Conservation (phyloP, 148 eudicot species). For the Cornus controversa region DNA sequence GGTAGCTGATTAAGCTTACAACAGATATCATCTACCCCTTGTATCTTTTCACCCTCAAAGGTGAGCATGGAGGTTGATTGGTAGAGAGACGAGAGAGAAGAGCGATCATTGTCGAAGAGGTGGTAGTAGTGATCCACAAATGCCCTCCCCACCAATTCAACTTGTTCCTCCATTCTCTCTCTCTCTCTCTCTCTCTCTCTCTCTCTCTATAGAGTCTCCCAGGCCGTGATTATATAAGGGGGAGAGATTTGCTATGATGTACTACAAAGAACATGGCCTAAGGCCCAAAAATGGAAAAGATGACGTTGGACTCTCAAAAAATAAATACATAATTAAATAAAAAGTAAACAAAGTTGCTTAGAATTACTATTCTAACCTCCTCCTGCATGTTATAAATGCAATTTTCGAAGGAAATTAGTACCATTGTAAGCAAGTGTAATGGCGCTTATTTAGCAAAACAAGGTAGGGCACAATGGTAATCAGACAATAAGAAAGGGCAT, state of each 20-base stretch:
- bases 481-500: slow-evolving; percentile 1
- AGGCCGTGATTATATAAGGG: slow-evolving; percentile 6
- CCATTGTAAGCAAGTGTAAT: too few species aligned
- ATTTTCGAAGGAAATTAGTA: not conserved
- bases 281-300: not conserved
- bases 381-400: not conserved
- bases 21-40: slow-evolving; percentile 54
- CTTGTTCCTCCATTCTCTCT: slow-evolving; percentile 50
- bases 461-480: not conserved
- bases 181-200: not conserved
- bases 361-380: not conserved
- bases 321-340: too few species aligned
- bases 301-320: slow-evolving; percentile 1
- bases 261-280: not conserved
- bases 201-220: too few species aligned
- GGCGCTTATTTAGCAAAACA: too few species aligned
- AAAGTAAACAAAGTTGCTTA: not conserved
- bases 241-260: not conserved
- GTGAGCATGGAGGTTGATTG: slow-evolving; percentile 64
- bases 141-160: slow-evolving; percentile 64
- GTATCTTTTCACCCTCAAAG: slow-evolving; percentile 67
- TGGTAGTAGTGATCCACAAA: slow-evolving; percentile 76
- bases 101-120: slow-evolving; percentile 59
- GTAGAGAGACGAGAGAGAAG: slow-evolving; percentile 50
- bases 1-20: slow-evolving; percentile 57